Percentiles rank a stretch among this genome's conserved stretches.
These are phyloP conservation scores for Solidago caesia DNA, from an alignment of 129 eudicot genomes.

Conservation along the genomic window DNA sequence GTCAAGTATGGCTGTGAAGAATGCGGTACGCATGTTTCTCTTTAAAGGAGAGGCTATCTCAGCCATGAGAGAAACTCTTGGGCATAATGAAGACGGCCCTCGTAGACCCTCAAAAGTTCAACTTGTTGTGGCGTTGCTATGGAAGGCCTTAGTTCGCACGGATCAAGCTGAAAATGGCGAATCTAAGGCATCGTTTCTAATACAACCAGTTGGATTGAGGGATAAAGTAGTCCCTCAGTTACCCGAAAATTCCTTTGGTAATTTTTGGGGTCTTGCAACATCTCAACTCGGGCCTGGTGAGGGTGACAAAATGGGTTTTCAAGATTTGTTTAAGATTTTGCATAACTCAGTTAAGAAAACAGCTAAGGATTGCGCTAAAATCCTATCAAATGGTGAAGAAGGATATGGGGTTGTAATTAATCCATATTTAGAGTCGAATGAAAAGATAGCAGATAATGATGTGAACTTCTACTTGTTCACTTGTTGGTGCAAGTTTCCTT, in stretches of 20 bases:
- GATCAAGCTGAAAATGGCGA: constrained; percentile 30
- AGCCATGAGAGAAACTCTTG: constrained; percentile 19
- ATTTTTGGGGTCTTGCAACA: constrained; percentile 28
- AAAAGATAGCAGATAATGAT: constrained; percentile 10
- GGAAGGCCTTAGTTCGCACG: constrained; percentile 28
- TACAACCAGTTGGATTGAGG: constrained; percentile 34
- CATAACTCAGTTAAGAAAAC: constrained; percentile 19
- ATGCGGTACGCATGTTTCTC: constrained; percentile 12
- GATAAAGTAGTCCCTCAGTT: constrained; percentile 30
- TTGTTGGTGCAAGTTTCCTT: constrained; percentile 40
- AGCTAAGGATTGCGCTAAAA: constrained; percentile 23
- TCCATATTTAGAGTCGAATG: constrained; percentile 28
- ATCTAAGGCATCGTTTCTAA: constrained; percentile 26
- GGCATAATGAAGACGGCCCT: not conserved
- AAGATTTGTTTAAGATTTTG: constrained; percentile 13
- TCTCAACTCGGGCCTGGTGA: constrained; percentile 23
- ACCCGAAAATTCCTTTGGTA: constrained; percentile 33
- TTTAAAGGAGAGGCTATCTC: constrained; percentile 31
- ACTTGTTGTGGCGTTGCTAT: constrained; percentile 33
- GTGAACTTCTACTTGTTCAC: constrained; percentile 32
- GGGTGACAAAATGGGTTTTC: constrained; percentile 1
- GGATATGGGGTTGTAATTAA: constrained; percentile 26
- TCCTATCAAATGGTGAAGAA: constrained; percentile 25
- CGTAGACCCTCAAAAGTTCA: constrained; percentile 36
- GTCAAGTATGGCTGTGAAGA: constrained; percentile 20